A percentile compares a stretch with the other conserved stretches of the same genome.
Conservation (phyloP, 1,284 basidiomycete genomes). For the Caloboletus firmus region DNA sequence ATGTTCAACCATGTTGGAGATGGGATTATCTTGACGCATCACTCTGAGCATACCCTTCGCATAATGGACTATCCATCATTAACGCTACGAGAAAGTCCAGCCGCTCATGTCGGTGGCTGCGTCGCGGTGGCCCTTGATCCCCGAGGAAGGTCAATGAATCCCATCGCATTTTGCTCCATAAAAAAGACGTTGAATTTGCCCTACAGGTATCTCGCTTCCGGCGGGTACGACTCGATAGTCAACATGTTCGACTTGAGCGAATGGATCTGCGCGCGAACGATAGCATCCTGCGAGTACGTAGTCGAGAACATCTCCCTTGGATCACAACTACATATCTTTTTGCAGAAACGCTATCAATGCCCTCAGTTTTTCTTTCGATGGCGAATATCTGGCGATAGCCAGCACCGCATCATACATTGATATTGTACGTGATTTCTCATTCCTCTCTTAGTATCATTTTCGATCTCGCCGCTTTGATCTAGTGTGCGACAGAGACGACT, state of each 20-base stretch:
- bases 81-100: constrained; percentile 52
- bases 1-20: constrained; percentile 73
- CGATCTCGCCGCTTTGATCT: not conserved
- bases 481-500: constrained; percentile 77
- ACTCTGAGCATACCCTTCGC: constrained; percentile 61
- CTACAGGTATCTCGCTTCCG: constrained; percentile 69
- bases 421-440: constrained; percentile 48
- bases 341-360: constrained; percentile 65
- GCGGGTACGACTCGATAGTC: constrained; percentile 76
- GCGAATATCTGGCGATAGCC: constrained; percentile 76
- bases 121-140: constrained; percentile 72
- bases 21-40: constrained; percentile 61
- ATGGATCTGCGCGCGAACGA: constrained; percentile 74
- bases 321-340: not conserved
- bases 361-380: constrained; percentile 80
- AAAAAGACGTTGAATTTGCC: not conserved
- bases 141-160: constrained; percentile 54
- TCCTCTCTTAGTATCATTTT: not conserved
- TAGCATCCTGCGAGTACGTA: constrained; percentile 75
- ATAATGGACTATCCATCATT: constrained; percentile 68
- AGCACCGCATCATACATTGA: constrained; percentile 72
- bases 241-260: constrained; percentile 75
- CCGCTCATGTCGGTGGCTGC: constrained; percentile 77
- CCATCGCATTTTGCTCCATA: not conserved
- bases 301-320: not conserved